phyloP scores from a whole-genome alignment of 129 eudicot species.

The Lonicera japonica region DNA sequence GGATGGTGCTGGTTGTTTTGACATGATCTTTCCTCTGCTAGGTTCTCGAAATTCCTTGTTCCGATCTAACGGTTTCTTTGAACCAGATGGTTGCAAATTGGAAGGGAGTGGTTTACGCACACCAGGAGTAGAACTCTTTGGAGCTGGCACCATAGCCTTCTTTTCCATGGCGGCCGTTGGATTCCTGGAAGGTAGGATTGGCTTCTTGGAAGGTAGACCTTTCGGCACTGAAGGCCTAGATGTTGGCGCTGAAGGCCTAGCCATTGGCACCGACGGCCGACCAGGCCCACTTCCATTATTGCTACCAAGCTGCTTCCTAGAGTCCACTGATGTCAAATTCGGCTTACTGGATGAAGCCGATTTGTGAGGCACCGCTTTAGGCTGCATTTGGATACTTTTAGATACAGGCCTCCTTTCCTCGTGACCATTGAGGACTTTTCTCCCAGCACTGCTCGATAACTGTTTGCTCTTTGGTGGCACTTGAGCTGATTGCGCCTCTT shows the following conservation, averaged over 20 bases:
- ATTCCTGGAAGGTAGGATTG: slow-evolving; percentile 20
- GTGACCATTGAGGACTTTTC: slow-evolving; percentile 32
- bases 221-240: slow-evolving; percentile 42
- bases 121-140: slow-evolving; percentile 30
- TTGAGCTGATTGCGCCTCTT: slow-evolving; percentile 54
- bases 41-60: slow-evolving; percentile 31
- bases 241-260: slow-evolving; percentile 12
- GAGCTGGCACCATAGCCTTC: slow-evolving; percentile 29
- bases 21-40: slow-evolving; percentile 26
- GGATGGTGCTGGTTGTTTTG: slow-evolving; percentile 35
- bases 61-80: slow-evolving; percentile 34
- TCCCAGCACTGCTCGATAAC: slow-evolving; percentile 21
- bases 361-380: slow-evolving; percentile 38
- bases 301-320: slow-evolving; percentile 46
- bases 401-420: slow-evolving; percentile 41
- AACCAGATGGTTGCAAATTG: slow-evolving; percentile 26
- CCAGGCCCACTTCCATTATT: slow-evolving; percentile 66
- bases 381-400: slow-evolving; percentile 28
- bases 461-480: slow-evolving; percentile 37
- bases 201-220: slow-evolving; percentile 36
- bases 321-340: slow-evolving; percentile 25
- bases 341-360: slow-evolving; percentile 31
- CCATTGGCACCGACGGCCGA: slow-evolving; percentile 51
- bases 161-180: slow-evolving; percentile 23
- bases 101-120: slow-evolving; percentile 31